A percentile compares a stretch with the other conserved stretches of the same genome.
phyloP scores from a whole-genome alignment of 495 filamentous ascomycete species.

The Usnea hakonensis region DNA sequence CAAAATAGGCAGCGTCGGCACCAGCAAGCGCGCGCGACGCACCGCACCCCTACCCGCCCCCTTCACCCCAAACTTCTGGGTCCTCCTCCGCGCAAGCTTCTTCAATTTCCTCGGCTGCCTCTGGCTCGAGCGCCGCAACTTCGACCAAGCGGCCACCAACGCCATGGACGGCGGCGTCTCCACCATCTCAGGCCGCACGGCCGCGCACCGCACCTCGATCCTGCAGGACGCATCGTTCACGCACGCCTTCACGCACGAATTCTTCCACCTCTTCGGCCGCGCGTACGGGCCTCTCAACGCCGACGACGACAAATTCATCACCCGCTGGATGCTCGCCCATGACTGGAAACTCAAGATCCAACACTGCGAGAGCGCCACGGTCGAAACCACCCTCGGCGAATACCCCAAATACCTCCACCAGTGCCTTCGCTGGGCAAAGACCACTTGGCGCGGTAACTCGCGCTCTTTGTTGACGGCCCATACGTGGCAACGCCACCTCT shows the following conservation, averaged over 20 bases:
- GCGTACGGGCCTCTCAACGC: constrained; percentile 50
- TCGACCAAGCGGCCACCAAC: constrained; percentile 47
- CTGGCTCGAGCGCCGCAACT: constrained; percentile 52
- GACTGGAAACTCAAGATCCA: constrained; percentile 57
- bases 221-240: constrained; percentile 39
- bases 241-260: constrained; percentile 49
- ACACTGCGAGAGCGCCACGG: constrained; percentile 46
- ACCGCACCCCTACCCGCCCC: too few species aligned
- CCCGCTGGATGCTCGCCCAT: constrained; percentile 50
- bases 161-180: constrained; percentile 49
- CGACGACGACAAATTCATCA: constrained; percentile 66
- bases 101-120: constrained; percentile 46
- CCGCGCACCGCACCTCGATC: constrained; percentile 41
- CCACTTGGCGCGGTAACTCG: constrained; percentile 58
- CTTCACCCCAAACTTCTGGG: constrained; percentile 22
- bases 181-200: constrained; percentile 48
- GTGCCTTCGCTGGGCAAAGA: constrained; percentile 54
- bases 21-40: constrained; percentile 42
- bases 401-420: constrained; percentile 50
- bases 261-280: constrained; percentile 34
- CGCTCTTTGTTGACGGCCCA: constrained; percentile 47
- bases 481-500: constrained; percentile 42
- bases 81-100: constrained; percentile 31
- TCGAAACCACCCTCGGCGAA: constrained; percentile 54
- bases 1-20: constrained; percentile 45